phyloP scores from a whole-genome alignment of 73 alveolate genomes.

The Blepharisma stoltei region DNA sequence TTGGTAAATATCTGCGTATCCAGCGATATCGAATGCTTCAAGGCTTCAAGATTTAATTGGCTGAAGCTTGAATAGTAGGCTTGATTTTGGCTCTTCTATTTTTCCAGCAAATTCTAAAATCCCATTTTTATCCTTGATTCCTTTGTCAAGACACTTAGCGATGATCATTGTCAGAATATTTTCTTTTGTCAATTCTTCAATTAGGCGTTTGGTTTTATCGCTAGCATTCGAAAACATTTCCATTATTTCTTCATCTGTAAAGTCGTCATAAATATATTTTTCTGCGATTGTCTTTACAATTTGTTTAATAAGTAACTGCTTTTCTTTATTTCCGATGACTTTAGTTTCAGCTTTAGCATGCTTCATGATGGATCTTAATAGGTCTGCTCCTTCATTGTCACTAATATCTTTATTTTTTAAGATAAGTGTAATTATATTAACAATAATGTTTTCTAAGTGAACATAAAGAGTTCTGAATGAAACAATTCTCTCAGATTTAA shows the following conservation, averaged over 20 bases:
- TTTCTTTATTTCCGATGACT: too few relatives aligned
- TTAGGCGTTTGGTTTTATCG: background rate
- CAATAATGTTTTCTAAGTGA: too few relatives aligned
- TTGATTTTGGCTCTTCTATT: background rate
- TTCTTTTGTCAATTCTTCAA: background rate
- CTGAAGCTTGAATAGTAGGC: background rate
- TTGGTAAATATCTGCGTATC: conserved; percentile 17
- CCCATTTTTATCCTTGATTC: background rate
- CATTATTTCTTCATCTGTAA: background rate
- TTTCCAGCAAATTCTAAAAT: background rate
- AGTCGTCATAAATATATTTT: background rate
- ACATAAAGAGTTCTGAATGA: too few relatives aligned
- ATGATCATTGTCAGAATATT: background rate
- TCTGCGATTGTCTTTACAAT: background rate
- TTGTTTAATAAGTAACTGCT: too few relatives aligned
- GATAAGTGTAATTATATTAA: too few relatives aligned
- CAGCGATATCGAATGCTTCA: background rate
- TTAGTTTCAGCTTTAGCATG: too few relatives aligned
- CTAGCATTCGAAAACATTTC: background rate
- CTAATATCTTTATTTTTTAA: too few relatives aligned
- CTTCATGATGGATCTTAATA: too few relatives aligned
- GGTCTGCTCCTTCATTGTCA: too few relatives aligned
- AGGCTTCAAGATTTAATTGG: too few relatives aligned
- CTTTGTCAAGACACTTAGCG: background rate
- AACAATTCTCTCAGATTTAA: too few relatives aligned